A percentile compares a stretch with the other conserved stretches of the same genome.
phyloP scores from a whole-genome alignment of 2,329 filamentous ascomycete genomes.

The Bipolaris victoriae region DNA sequence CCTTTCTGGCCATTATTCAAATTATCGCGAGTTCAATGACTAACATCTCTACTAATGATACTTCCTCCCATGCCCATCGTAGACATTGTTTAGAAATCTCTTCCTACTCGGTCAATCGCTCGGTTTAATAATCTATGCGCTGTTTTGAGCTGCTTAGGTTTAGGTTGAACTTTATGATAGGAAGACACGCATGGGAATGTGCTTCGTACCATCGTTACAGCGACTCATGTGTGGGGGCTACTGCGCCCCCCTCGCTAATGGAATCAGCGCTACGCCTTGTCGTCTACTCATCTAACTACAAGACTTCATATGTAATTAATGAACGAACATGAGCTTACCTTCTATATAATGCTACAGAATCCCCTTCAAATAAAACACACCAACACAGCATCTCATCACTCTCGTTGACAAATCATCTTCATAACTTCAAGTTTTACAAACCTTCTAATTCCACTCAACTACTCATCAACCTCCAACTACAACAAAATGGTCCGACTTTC shows the following conservation, averaged over 20 bases:
- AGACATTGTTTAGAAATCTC: too few species aligned
- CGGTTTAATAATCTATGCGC: too few species aligned
- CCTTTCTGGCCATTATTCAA: background rate
- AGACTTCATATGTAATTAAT: background rate
- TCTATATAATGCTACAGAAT: background rate
- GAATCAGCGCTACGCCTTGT: background rate
- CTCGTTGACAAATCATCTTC: background rate
- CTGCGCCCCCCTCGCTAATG: background rate
- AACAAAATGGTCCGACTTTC: slow-evolving; percentile 9
- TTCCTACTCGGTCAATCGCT: too few species aligned
- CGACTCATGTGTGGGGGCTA: too few species aligned
- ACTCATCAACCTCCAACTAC: background rate
- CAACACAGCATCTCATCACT: background rate
- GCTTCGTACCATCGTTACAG: too few species aligned
- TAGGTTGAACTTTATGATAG: too few species aligned
- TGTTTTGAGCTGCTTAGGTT: too few species aligned
- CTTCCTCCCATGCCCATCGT: too few species aligned
- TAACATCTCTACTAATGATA: too few species aligned
- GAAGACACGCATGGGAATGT: too few species aligned
- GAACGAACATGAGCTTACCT: background rate
- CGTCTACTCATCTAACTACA: background rate
- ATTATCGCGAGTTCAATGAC: too few species aligned
- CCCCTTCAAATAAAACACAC: background rate
- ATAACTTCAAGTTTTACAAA: background rate
- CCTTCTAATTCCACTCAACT: background rate